These are phyloP conservation scores for Mycena leptocephala DNA, from an alignment of 768 basidiomycete genomes.

Conservation along the genomic window DNA sequence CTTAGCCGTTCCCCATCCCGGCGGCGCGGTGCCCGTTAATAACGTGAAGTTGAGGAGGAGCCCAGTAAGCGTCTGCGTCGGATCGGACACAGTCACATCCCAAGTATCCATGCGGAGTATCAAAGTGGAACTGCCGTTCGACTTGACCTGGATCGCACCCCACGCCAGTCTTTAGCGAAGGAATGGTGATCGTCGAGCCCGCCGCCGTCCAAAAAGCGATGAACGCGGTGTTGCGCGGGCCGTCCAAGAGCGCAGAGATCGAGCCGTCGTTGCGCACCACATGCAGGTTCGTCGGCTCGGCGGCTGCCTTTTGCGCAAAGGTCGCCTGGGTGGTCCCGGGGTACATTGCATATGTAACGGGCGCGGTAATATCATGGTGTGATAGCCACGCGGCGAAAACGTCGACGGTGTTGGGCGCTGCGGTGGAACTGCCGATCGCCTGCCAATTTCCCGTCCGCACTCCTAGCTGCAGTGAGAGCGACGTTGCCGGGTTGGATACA, in stretches of 20 bases:
- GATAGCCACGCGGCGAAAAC: conserved; percentile 78
- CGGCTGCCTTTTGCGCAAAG: conserved; percentile 58
- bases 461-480: conserved; percentile 59
- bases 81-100: conserved; percentile 64
- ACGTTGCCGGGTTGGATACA: conserved; percentile 48
- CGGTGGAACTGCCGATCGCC: conserved; percentile 73
- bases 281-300: conserved; percentile 48
- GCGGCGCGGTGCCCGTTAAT: conserved; percentile 35
- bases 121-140: conserved; percentile 52
- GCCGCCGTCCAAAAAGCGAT: conserved; percentile 74
- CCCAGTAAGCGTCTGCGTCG: conserved; percentile 57
- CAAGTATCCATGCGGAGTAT: conserved; percentile 52
- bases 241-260: conserved; percentile 69
- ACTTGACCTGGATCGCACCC: conserved; percentile 51
- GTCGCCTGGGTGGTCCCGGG: conserved; percentile 62
- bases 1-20: conserved; percentile 50
- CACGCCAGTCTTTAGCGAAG: conserved; percentile 39
- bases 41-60: conserved; percentile 46
- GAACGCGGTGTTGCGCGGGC: conserved; percentile 57
- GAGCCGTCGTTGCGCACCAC: conserved; percentile 63
- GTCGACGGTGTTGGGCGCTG: conserved; percentile 71
- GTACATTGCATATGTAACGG: conserved; percentile 70
- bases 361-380: conserved; percentile 50
- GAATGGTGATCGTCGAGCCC: conserved; percentile 62
- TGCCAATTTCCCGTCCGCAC: conserved; percentile 74